Evolutionary conservation across 805 yeast genomes (phyloP).

Genomic region (Priceomyces haplophilus): DNA sequence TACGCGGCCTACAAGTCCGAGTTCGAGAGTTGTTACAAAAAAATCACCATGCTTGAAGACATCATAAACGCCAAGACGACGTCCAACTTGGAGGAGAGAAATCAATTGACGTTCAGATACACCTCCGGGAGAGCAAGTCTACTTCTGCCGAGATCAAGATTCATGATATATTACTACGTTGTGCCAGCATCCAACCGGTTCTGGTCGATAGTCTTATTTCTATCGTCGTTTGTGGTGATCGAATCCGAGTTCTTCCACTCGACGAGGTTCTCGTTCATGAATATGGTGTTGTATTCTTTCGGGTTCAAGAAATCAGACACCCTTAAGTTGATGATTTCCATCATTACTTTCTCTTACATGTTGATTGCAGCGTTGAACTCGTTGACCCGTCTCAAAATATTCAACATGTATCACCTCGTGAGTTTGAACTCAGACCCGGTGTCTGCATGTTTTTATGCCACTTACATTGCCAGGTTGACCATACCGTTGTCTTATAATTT

Average conservation of each 20-base stretch:
- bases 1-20: slow-evolving; percentile 55
- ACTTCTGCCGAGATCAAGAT: slow-evolving; percentile 42
- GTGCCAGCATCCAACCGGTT: slow-evolving; percentile 47
- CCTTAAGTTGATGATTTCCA: slow-evolving; percentile 39
- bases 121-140: slow-evolving; percentile 14
- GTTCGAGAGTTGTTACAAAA: slow-evolving; percentile 48
- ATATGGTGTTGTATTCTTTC: slow-evolving; percentile 38
- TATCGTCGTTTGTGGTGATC: slow-evolving; percentile 52
- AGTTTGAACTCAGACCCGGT: slow-evolving; percentile 71
- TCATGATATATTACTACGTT: slow-evolving; percentile 37
- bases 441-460: slow-evolving; percentile 71
- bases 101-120: slow-evolving; percentile 18
- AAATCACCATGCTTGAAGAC: slow-evolving; percentile 57
- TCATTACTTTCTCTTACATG: slow-evolving; percentile 58
- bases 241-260: slow-evolving; percentile 77
- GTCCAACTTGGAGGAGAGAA: slow-evolving; percentile 14
- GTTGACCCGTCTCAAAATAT: slow-evolving; percentile 63
- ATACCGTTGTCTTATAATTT: slow-evolving; percentile 81
- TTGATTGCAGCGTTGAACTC: slow-evolving; percentile 63
- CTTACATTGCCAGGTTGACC: slow-evolving; percentile 77
- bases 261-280: slow-evolving; percentile 59
- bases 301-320: slow-evolving; percentile 23
- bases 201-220: slow-evolving; percentile 40
- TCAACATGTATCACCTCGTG: slow-evolving; percentile 74
- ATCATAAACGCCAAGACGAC: slow-evolving; percentile 41